Conservation (phyloP, 2,329 filamentous ascomycete species). For the Botrytis fabae region DNA sequence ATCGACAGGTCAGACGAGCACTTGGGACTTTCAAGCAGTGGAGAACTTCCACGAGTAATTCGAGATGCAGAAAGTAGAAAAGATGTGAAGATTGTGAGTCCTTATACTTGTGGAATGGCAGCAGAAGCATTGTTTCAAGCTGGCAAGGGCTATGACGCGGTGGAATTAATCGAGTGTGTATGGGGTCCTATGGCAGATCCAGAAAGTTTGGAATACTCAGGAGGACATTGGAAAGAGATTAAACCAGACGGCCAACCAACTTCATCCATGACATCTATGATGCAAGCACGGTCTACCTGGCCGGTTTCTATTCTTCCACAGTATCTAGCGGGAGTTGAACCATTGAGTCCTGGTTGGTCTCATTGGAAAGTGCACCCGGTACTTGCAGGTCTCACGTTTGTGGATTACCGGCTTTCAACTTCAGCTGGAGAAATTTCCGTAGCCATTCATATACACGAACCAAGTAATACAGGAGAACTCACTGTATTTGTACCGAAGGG, state of each 20-base stretch:
- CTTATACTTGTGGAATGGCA: slow-evolving; percentile 32
- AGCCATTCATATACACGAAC: slow-evolving; percentile 26
- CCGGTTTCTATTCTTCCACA: slow-evolving; percentile 32
- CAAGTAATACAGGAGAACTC: slow-evolving; percentile 22
- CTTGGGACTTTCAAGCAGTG: slow-evolving; percentile 22
- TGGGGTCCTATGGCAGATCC: slow-evolving; percentile 33
- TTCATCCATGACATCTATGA: slow-evolving; percentile 30
- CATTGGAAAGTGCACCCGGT: slow-evolving; percentile 30
- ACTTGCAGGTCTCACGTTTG: slow-evolving; percentile 26
- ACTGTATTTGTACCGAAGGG: slow-evolving; percentile 25
- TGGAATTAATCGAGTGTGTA: slow-evolving; percentile 29
- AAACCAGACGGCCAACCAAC: slow-evolving; percentile 28
- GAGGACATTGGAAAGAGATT: slow-evolving; percentile 34
- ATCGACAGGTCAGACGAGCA: slow-evolving; percentile 11
- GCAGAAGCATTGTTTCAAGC: slow-evolving; percentile 29
- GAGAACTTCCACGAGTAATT: slow-evolving; percentile 27
- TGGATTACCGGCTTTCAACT: slow-evolving; percentile 28
- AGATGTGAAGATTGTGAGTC: slow-evolving; percentile 29
- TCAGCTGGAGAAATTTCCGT: slow-evolving; percentile 26
- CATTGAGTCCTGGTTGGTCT: slow-evolving; percentile 29
- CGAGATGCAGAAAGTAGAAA: slow-evolving; percentile 28
- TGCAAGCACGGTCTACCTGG: slow-evolving; percentile 34
- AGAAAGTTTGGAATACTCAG: slow-evolving; percentile 30
- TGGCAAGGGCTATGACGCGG: slow-evolving; percentile 23
- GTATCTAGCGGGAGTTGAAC: slow-evolving; percentile 30